Conservation (phyloP, 73 alveolate species). For the Paramecium pentaurelia region DNA sequence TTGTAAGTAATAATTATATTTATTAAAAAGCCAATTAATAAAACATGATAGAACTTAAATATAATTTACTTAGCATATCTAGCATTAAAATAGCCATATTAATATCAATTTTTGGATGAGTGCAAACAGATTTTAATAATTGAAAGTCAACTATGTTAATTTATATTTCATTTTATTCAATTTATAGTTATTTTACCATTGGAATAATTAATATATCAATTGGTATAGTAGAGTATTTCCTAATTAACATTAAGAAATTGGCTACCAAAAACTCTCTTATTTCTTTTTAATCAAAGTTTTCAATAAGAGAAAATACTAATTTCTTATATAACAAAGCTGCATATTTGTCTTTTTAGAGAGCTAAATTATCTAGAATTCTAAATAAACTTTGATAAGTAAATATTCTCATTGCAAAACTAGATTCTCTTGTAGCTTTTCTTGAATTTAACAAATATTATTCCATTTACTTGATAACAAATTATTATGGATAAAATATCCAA, state of each 20-base stretch:
- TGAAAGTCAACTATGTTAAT: background rate
- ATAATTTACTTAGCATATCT: conserved; percentile 21
- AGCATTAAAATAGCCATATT: conserved; percentile 3
- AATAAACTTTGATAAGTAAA: conserved; percentile 21
- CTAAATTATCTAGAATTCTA: conserved; percentile 20
- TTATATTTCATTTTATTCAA: background rate
- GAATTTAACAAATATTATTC: background rate
- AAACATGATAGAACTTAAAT: conserved; percentile 1
- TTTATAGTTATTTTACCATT: conserved; percentile 1
- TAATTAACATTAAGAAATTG: background rate
- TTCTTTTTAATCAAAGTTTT: conserved; percentile 45
- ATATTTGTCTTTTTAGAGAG: conserved; percentile 12
- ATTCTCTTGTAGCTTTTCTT: conserved; percentile 42
- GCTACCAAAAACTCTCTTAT: conserved; percentile 22
- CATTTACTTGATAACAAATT: background rate
- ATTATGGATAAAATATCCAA: conserved; percentile 31
- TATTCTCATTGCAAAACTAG: background rate
- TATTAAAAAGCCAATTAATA: conserved; percentile 7
- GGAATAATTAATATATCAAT: conserved; percentile 6
- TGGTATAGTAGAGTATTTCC: conserved; percentile 26
- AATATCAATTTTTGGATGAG: conserved; percentile 34
- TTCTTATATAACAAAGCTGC: conserved; percentile 30
- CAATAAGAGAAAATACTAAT: conserved; percentile 30
- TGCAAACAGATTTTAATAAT: background rate
- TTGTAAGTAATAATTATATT: conserved; percentile 8